A percentile compares a stretch with the other conserved stretches of the same genome.
These are phyloP conservation scores for Diatrype stigma DNA, from an alignment of 2,329 filamentous ascomycete species.

Conservation along the genomic window DNA sequence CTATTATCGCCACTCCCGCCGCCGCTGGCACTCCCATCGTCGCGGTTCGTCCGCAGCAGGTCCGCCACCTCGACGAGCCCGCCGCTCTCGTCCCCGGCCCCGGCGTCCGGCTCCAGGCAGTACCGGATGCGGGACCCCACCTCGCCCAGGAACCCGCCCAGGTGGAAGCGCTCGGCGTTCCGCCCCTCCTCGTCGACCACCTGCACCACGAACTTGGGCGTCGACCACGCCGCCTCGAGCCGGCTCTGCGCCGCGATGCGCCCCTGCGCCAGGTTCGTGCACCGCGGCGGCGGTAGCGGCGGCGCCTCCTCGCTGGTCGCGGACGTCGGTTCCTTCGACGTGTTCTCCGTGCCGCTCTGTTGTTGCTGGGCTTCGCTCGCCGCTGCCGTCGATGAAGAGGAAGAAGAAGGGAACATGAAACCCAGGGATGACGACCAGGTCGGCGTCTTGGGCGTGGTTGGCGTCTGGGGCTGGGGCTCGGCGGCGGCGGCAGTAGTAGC, in stretches of 20 bases:
- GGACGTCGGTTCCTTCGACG: slow-evolving; percentile 2
- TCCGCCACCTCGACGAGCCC: slow-evolving; percentile 51
- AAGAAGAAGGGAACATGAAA: slow-evolving; percentile 1
- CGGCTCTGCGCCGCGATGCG: slow-evolving; percentile 63
- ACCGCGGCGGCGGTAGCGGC: slow-evolving; percentile 25
- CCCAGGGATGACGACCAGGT: slow-evolving; percentile 22
- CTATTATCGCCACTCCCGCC: background rate
- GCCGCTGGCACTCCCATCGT: slow-evolving; percentile 31
- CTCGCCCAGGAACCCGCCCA: slow-evolving; percentile 60
- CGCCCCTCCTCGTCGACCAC: slow-evolving; percentile 51
- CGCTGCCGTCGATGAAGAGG: background rate
- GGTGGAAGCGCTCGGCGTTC: slow-evolving; percentile 46
- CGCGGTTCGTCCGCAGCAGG: slow-evolving; percentile 39
- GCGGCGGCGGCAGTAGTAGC: slow-evolving; percentile 18
- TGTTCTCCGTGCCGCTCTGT: background rate
- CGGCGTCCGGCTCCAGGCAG: slow-evolving; percentile 52
- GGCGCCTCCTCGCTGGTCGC: slow-evolving; percentile 20
- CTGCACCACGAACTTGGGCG: slow-evolving; percentile 54
- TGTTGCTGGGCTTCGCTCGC: background rate
- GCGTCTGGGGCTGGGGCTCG: slow-evolving; percentile 32
- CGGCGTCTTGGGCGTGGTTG: slow-evolving; percentile 20
- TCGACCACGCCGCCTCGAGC: slow-evolving; percentile 52
- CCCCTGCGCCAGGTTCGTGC: slow-evolving; percentile 45
- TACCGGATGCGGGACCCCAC: slow-evolving; percentile 58
- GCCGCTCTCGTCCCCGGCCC: slow-evolving; percentile 52